These are phyloP conservation scores for Lodderomyces parapsilosis DNA, from an alignment of 1,139 yeast species.

Conservation along the genomic window DNA sequence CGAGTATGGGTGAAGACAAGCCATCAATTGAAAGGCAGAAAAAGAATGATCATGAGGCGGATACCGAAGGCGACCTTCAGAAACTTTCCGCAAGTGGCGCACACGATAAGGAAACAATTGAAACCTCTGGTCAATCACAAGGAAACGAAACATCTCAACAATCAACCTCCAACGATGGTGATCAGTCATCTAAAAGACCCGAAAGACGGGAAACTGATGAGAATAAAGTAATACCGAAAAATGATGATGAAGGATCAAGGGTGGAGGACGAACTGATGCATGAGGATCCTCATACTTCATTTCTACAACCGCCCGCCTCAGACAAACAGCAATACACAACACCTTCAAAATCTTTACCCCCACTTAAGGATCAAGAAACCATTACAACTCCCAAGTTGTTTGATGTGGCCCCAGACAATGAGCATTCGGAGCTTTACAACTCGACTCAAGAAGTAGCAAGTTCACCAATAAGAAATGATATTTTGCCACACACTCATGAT, in stretches of 20 bases:
- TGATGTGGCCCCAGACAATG: constrained; percentile 37
- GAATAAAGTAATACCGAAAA: background rate
- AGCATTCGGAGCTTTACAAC: constrained; percentile 4
- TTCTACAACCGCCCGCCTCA: constrained; percentile 13
- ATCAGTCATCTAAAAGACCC: background rate
- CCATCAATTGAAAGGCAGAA: constrained; percentile 2
- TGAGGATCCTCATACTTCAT: constrained; percentile 17
- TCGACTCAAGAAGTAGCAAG: constrained; percentile 14
- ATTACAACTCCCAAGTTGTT: constrained; percentile 45
- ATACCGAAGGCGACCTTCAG: background rate
- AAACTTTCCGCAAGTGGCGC: background rate
- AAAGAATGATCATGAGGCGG: background rate
- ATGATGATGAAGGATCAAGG: constrained; percentile 3
- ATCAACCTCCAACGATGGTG: background rate
- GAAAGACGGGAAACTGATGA: background rate
- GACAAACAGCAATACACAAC: constrained; percentile 32
- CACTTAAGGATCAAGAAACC: constrained; percentile 43
- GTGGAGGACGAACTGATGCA: constrained; percentile 12
- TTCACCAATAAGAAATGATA: constrained; percentile 21
- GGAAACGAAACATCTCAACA: background rate
- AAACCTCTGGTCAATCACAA: background rate
- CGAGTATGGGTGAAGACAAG: constrained; percentile 11
- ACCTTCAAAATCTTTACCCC: constrained; percentile 44
- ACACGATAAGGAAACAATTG: background rate
- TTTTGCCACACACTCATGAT: constrained; percentile 3